A percentile compares a stretch with the other conserved stretches of the same genome.
Evolutionary conservation across 2,329 filamentous ascomycete species (phyloP).

Genomic region (Colletotrichum sp.): DNA sequence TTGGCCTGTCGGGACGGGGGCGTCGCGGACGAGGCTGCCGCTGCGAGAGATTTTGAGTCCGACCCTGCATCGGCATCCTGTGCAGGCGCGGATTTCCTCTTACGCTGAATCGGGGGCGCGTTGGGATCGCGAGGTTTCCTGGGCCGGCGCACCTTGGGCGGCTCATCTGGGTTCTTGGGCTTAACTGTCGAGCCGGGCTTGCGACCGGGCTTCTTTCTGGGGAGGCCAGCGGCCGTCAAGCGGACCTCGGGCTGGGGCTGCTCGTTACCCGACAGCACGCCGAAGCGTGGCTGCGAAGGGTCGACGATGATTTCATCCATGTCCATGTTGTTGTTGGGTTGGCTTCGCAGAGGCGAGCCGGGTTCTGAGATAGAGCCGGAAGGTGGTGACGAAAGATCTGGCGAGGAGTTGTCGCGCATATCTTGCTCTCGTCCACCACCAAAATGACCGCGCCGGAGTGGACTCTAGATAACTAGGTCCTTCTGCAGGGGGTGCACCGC

Average conservation of each 20-base stretch:
- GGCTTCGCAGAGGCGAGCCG: constrained; percentile 43
- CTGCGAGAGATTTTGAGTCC: constrained; percentile 37
- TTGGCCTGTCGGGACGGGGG: constrained; percentile 39
- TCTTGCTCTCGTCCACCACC: constrained; percentile 16
- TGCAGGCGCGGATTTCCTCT: constrained; percentile 55
- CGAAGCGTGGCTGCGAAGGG: constrained; percentile 39
- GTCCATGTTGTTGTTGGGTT: constrained; percentile 35
- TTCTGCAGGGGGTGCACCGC: not conserved
- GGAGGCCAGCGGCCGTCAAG: constrained; percentile 62
- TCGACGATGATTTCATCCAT: constrained; percentile 58
- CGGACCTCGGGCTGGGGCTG: constrained; percentile 19
- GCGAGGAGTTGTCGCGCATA: constrained; percentile 47
- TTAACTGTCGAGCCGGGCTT: constrained; percentile 65
- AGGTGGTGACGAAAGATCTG: constrained; percentile 57
- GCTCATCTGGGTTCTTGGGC: constrained; percentile 46
- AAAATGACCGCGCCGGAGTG: not conserved
- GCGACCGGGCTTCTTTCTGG: constrained; percentile 68
- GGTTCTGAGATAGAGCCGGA: constrained; percentile 56
- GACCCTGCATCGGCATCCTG: constrained; percentile 40
- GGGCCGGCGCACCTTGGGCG: constrained; percentile 55
- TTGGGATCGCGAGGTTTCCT: constrained; percentile 66
- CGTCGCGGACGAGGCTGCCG: constrained; percentile 28
- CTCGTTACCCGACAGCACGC: constrained; percentile 30
- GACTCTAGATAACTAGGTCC: not conserved
- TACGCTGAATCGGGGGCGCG: constrained; percentile 57